Evolutionary conservation across 2,329 filamentous ascomycete genomes (phyloP).

Genomic region (Claviceps purpurea): DNA sequence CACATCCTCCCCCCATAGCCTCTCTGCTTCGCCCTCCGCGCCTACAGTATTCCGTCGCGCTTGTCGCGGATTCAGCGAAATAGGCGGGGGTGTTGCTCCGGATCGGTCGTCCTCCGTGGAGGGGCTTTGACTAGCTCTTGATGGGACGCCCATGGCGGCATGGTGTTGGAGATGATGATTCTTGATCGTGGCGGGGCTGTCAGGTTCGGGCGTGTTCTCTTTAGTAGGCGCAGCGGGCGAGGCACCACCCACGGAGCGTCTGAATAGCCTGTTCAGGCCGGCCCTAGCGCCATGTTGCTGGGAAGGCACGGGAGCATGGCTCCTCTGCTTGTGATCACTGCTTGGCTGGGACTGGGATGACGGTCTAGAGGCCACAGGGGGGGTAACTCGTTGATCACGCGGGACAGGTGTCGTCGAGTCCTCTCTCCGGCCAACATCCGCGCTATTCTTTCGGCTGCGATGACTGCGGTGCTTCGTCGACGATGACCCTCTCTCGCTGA

Average conservation of each 20-base stretch:
- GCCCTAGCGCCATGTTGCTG: slow-evolving; percentile 29
- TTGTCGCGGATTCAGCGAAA: slow-evolving; percentile 31
- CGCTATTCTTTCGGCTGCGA: slow-evolving; percentile 16
- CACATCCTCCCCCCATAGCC: slow-evolving; percentile 7
- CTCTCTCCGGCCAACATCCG: slow-evolving; percentile 16
- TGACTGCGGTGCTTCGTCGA: slow-evolving; percentile 11
- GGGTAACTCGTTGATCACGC: slow-evolving; percentile 9
- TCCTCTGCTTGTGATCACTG: slow-evolving; percentile 23
- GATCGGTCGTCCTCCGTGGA: slow-evolving; percentile 27
- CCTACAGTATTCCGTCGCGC: slow-evolving; percentile 15
- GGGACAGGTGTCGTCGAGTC: slow-evolving; percentile 14
- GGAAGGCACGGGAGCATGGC: slow-evolving; percentile 38
- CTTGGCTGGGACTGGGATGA: slow-evolving; percentile 3
- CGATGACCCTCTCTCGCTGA: background rate
- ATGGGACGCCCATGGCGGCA: slow-evolving; percentile 23
- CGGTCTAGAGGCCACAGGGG: background rate
- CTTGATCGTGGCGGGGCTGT: slow-evolving; percentile 9
- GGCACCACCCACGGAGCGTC: slow-evolving; percentile 31
- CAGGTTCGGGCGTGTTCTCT: background rate
- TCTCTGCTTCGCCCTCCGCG: slow-evolving; percentile 9
- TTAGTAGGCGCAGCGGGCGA: background rate
- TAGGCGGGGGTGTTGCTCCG: slow-evolving; percentile 43
- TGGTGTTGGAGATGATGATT: slow-evolving; percentile 6
- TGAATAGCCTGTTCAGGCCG: slow-evolving; percentile 37
- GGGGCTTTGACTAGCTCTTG: slow-evolving; percentile 23